A percentile compares a stretch with the other conserved stretches of the same genome.
phyloP scores from a whole-genome alignment of 176 grass and related monocot species.

The Puya raimondii region DNA sequence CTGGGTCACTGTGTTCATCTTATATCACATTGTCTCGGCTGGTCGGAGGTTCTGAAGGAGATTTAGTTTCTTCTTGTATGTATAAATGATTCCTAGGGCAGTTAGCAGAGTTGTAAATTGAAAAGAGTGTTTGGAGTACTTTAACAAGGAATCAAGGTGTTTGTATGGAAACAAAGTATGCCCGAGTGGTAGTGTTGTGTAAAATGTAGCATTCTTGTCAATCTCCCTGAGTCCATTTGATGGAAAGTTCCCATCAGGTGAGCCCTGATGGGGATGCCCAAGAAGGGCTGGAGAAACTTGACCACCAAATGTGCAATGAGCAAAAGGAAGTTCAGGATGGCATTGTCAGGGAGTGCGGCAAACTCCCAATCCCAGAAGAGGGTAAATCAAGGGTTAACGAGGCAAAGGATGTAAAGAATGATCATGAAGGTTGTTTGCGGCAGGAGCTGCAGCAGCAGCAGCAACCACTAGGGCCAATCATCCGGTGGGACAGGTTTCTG shows the following conservation, averaged over 20 bases:
- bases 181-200: constrained; percentile 8
- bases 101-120: not conserved
- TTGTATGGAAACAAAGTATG: constrained; percentile 28
- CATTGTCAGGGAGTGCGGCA: constrained; percentile 18
- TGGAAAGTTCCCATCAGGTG: constrained; percentile 40
- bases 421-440: constrained; percentile 8
- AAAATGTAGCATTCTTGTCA: constrained; percentile 6
- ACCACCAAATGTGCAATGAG: constrained; percentile 1
- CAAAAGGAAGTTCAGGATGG: constrained; percentile 16
- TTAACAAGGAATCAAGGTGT: constrained; percentile 23
- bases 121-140: constrained; percentile 13
- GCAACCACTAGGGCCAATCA: constrained; percentile 14
- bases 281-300: constrained; percentile 14
- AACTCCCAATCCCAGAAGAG: constrained; percentile 12
- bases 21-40: not conserved
- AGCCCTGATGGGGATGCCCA: constrained; percentile 20
- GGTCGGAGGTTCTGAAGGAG: not conserved
- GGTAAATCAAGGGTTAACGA: constrained; percentile 33
- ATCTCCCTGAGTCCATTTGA: constrained; percentile 41
- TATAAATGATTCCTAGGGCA: not conserved
- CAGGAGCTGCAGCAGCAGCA: constrained; percentile 43
- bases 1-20: not conserved
- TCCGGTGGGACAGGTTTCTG: constrained; percentile 77
- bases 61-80: not conserved
- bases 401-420: constrained; percentile 22